phyloP scores from a whole-genome alignment of 228 moss, liverwort and hornwort genomes.

The Sphagnum fallax region DNA sequence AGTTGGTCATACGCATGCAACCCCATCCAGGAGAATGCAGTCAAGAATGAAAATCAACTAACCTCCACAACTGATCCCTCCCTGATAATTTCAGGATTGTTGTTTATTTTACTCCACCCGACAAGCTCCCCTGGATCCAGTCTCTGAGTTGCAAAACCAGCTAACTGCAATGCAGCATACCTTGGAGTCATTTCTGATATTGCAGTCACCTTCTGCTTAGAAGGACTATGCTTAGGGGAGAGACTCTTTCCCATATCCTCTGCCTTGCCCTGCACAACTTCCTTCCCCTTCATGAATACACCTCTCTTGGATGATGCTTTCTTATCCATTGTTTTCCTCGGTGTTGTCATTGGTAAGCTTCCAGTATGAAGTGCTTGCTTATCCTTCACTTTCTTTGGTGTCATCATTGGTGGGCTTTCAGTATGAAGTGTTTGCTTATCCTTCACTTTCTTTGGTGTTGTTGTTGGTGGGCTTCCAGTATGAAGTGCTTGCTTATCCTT shows the following conservation, averaged over 20 bases:
- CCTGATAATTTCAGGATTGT: conserved; percentile 31
- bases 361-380: too few relatives aligned
- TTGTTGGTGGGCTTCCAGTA: too few relatives aligned
- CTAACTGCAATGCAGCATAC: not conserved
- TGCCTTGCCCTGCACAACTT: not conserved
- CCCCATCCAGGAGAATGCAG: not conserved
- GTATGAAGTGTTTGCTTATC: too few relatives aligned
- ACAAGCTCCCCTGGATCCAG: conserved; percentile 27
- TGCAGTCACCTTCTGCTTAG: not conserved
- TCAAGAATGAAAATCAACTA: not conserved
- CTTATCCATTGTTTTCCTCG: too few relatives aligned
- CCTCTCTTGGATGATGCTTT: not conserved
- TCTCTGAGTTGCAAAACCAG: conserved; percentile 1
- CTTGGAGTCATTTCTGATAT: not conserved
- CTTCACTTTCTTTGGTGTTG: too few relatives aligned
- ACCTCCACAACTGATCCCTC: conserved; percentile 78
- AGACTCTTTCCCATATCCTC: not conserved
- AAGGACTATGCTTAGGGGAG: not conserved
- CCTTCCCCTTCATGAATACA: not conserved
- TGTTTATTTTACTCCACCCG: conserved; percentile 7
- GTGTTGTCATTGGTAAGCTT: too few relatives aligned
- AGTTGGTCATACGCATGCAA: too few relatives aligned
- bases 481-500: too few relatives aligned
- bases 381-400: too few relatives aligned
- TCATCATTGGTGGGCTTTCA: too few relatives aligned